Base-by-base conservation (phyloP, 1,139 yeast genomes). In the Blastobotrys malaysiensis region DNA sequence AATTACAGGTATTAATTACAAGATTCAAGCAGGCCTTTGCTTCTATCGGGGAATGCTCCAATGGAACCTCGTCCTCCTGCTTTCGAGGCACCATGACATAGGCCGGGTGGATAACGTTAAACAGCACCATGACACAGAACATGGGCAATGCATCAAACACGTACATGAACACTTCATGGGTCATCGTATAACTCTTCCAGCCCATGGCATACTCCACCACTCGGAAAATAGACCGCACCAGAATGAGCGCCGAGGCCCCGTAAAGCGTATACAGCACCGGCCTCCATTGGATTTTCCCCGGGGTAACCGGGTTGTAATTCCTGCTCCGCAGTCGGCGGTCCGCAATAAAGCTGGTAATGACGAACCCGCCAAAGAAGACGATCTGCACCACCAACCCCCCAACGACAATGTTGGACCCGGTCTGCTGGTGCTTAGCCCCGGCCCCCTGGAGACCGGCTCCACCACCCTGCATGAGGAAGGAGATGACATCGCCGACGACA, bases 401-500 rank as follows among this genome's bases (percentile, higher is more conserved):
- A 45, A 66, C 52, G 18, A 61, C 57, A 20, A 66, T 54, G 18
- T 55, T 21, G 27, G 59, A 48, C 6, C 68, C 69, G 7, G 49
- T 31, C 63, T 66, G 46, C 7, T 53, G 59, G 16, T 47, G 36
- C 13, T 47, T 31, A 9, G 46, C 21, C 3, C 48, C 46, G 20
- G 49, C 31, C 9, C 71, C 67, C 65, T 70, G 67, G 45, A 75
- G 49, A 6, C 79, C 80, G 46, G 77, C 80, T 14, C 81, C 81
- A 16, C 69, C 69, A 16, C 69, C 73, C 61, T 77, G 81, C 49
- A 76, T 50, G 9, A 75, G 54, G 55, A 77, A 71, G 45, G 77
- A 72, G 14, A 69, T 13, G 18, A 76, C 65, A 65, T 77, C 81
- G 39, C 79, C 79, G 20, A 62, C 31, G n/a, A 77, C 78, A 65